phyloP scores from a whole-genome alignment of 805 yeast species.

The Sporopachydermia quercuum region DNA sequence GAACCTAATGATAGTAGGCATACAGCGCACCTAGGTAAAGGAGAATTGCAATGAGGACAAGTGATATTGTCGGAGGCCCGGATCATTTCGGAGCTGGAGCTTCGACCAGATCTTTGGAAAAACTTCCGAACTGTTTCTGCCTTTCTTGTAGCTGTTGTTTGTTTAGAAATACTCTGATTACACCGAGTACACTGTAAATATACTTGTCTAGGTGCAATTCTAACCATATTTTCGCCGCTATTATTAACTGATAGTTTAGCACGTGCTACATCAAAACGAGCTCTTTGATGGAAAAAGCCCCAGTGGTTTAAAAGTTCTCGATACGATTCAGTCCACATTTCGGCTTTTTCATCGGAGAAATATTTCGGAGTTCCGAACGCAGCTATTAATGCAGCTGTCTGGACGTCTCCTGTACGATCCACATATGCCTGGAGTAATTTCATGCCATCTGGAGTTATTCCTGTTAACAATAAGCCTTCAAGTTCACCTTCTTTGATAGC shows the following conservation, averaged over 20 bases:
- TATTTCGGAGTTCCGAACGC: conserved; percentile 76
- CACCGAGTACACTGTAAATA: conserved; percentile 73
- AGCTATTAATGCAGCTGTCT: conserved; percentile 74
- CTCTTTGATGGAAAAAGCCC: conserved; percentile 64
- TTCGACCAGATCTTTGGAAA: conserved; percentile 7
- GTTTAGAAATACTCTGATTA: conserved; percentile 48
- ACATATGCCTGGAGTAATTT: conserved; percentile 76
- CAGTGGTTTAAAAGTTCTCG: conserved; percentile 60
- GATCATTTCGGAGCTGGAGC: conserved; percentile 14
- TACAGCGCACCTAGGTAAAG: conserved; percentile 82
- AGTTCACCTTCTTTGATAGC: conserved; percentile 72
- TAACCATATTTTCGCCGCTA: conserved; percentile 30
- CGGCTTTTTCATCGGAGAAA: conserved; percentile 57
- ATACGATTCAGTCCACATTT: conserved; percentile 66
- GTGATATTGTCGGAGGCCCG: conserved; percentile 9
- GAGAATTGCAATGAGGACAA: conserved; percentile 80
- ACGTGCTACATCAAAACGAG: conserved; percentile 72
- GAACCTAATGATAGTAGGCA: conserved; percentile 72
- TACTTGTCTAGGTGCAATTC: conserved; percentile 55
- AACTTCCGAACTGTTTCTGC: conserved; percentile 5
- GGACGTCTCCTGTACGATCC: conserved; percentile 80
- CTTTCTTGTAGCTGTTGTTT: conserved; percentile 5
- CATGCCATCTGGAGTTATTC: conserved; percentile 76
- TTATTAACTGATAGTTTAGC: conserved; percentile 43
- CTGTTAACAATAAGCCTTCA: conserved; percentile 83